Base-by-base conservation (phyloP, 306 rosid species). In the Hippophae rhamnoides region DNA sequence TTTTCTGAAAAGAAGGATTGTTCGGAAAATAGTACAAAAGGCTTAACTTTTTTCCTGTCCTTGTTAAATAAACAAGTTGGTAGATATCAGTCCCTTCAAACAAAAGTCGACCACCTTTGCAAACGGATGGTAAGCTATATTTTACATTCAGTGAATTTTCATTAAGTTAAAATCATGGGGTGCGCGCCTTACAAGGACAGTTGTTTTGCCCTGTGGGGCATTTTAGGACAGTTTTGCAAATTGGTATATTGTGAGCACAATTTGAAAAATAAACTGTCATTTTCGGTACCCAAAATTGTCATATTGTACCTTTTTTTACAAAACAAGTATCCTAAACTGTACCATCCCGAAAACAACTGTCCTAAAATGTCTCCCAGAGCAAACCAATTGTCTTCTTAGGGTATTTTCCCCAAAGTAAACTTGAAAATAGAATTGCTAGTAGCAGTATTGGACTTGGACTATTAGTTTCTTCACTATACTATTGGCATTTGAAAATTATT, bases 1-100 rank as follows among this genome's bases (percentile, higher is more conserved):
- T 51, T 69, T 7, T 52, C 59, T 13, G 87, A 80, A 76, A 74
- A 54, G 23, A 64, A 11, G 55, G 82, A 76, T 41, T 81, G 70
- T 62, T 73, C 61, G 53, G 79, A 69, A 68, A 72, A 44, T 59
- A 76, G 82, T 43, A 58, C 77, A 52, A 81, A 84, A 70, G 72
- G 68, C 13, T 85, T 85, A 54, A 61, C 79, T 18, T 78, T 70
- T 41, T 56, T 90, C 40, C 75, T 81, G 68, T 68, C 79, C 56
- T 58, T 75, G 69, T 82, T 90, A 63, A 85, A 87, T 68, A 92
- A 87, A 75, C 98, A 85, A 71, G 77, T 81, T 40, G 81, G 81
- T 56, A 78, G 93, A 72, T 92, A 83, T 75, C 86, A 83, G 67
- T 74, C 95, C 53, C 89, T 92, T 58, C 98, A 92, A 78, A 89